Conservation (phyloP, 495 filamentous ascomycete species). For the Penicillium alfredii region DNA sequence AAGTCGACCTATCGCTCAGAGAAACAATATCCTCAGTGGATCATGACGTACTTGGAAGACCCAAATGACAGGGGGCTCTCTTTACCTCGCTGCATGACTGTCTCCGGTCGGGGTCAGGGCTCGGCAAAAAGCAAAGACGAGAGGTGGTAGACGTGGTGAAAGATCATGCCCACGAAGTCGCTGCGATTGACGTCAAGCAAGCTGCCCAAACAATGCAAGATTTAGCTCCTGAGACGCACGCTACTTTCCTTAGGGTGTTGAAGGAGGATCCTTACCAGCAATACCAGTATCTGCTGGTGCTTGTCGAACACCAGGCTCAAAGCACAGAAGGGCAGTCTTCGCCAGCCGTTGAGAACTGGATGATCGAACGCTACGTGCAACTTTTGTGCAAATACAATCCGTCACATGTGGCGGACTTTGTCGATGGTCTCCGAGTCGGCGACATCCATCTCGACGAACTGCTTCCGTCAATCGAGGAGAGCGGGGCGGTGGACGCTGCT, state of each 20-base stretch:
- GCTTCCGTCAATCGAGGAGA: slow-evolving; percentile 79
- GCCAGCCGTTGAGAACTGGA: slow-evolving; percentile 37
- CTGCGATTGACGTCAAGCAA: slow-evolving; percentile 59
- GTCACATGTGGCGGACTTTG: slow-evolving; percentile 76
- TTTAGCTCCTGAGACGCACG: slow-evolving; percentile 65
- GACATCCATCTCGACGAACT: slow-evolving; percentile 78
- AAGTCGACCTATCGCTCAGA: slow-evolving; percentile 82
- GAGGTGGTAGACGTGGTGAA: slow-evolving; percentile 71
- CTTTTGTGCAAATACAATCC: slow-evolving; percentile 84
- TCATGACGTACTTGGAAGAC: slow-evolving; percentile 83
- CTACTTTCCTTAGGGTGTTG: slow-evolving; percentile 59
- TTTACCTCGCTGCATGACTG: slow-evolving; percentile 81
- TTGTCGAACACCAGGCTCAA: slow-evolving; percentile 62
- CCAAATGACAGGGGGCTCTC: slow-evolving; percentile 59
- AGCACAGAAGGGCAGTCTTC: slow-evolving; percentile 28
- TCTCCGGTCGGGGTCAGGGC: slow-evolving; percentile 61
- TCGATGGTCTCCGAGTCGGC: slow-evolving; percentile 68
- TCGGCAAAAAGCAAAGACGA: slow-evolving; percentile 67
- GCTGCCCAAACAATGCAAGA: slow-evolving; percentile 65
- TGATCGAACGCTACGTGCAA: slow-evolving; percentile 81
- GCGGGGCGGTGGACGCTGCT: slow-evolving; percentile 86
- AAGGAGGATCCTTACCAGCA: slow-evolving; percentile 57
- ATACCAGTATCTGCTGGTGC: slow-evolving; percentile 69
- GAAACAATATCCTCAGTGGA: slow-evolving; percentile 69
- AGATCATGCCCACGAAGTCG: slow-evolving; percentile 60